These are phyloP conservation scores for Dentiscutata heterogama DNA, from an alignment of 371 early-diverging fungal species.

Conservation along the genomic window DNA sequence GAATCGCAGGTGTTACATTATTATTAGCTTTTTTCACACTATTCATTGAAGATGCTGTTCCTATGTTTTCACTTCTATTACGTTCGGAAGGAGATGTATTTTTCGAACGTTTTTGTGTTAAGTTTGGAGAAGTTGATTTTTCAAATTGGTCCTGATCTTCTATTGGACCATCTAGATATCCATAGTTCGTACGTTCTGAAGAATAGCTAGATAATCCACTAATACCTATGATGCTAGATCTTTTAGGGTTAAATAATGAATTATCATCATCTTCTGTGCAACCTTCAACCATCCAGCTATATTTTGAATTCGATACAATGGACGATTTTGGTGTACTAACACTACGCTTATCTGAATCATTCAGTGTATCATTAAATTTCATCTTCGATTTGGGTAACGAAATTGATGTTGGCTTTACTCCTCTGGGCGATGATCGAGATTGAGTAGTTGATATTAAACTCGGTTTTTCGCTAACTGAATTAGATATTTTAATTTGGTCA, in stretches of 20 bases:
- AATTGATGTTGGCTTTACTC: background rate
- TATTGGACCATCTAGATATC: background rate
- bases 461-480: background rate
- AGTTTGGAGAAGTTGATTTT: background rate
- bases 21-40: background rate
- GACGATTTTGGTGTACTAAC: slow-evolving; percentile 34
- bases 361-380: slow-evolving; percentile 30
- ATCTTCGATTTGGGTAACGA: background rate
- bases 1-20: background rate
- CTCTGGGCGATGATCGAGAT: background rate
- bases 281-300: slow-evolving; percentile 45
- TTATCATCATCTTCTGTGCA: slow-evolving; percentile 41
- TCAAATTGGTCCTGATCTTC: slow-evolving; percentile 7
- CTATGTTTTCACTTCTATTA: slow-evolving; percentile 34
- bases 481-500: background rate
- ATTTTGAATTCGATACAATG: slow-evolving; percentile 44
- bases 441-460: background rate
- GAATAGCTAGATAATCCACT: slow-evolving; percentile 17
- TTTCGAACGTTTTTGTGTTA: slow-evolving; percentile 12
- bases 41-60: slow-evolving; percentile 19
- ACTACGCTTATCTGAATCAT: slow-evolving; percentile 27
- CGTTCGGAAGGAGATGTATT: background rate
- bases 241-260: slow-evolving; percentile 41
- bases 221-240: slow-evolving; percentile 19
- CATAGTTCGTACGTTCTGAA: background rate